Conservation (phyloP, 2,329 filamentous ascomycete species). For the Dothistroma septosporum region DNA sequence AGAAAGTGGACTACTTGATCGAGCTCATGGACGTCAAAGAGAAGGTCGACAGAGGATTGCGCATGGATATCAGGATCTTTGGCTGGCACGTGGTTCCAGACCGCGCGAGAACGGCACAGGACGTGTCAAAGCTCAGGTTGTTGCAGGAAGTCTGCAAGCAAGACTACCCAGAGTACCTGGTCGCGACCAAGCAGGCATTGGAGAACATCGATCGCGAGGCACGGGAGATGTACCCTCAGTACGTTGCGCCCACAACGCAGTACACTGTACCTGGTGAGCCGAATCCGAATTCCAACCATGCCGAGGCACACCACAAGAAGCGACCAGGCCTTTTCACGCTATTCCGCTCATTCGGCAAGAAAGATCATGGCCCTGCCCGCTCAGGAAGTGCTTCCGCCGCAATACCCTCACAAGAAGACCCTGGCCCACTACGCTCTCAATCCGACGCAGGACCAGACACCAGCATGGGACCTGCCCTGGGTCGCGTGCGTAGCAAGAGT, state of each 20-base stretch:
- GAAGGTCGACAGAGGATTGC: conserved; percentile 42
- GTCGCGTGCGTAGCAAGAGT: conserved; percentile 23
- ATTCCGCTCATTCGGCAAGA: conserved; percentile 27
- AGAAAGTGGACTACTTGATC: conserved; percentile 45
- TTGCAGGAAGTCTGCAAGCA: conserved; percentile 41
- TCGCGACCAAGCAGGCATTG: conserved; percentile 41
- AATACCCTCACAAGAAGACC: conserved; percentile 10
- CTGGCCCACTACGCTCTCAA: conserved; percentile 26
- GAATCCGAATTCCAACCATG: conserved; percentile 4
- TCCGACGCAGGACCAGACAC: conserved; percentile 27
- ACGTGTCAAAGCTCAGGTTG: conserved; percentile 43
- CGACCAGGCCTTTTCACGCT: conserved; percentile 28
- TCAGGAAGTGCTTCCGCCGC: conserved; percentile 6
- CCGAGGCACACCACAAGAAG: conserved; percentile 21
- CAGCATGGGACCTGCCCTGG: conserved; percentile 2
- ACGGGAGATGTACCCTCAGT: conserved; percentile 15
- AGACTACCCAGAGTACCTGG: conserved; percentile 45
- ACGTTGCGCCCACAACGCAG: conserved; percentile 8
- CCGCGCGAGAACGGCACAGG: conserved; percentile 29
- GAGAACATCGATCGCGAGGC: conserved; percentile 40
- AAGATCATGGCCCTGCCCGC: conserved; percentile 6
- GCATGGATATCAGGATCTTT: conserved; percentile 44
- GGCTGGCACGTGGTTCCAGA: conserved; percentile 45
- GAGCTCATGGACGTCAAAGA: conserved; percentile 42
- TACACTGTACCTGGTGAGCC: conserved; percentile 7